Conservation (phyloP, 768 basidiomycete species). For the Pleurotus citrinopileatus region DNA sequence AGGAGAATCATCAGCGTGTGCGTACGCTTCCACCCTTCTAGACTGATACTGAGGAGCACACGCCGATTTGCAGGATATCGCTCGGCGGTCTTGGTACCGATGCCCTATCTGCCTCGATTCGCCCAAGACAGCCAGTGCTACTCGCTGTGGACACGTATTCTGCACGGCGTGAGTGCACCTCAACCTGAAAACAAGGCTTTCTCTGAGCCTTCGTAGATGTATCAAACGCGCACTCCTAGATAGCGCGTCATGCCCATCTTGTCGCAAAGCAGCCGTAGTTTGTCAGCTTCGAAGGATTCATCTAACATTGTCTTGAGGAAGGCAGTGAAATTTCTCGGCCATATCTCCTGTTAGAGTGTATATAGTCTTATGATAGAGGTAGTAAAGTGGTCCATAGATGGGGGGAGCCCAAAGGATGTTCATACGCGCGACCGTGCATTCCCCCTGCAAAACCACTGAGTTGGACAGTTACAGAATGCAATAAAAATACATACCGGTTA, state of each 20-base stretch:
- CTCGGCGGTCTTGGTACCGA: not conserved
- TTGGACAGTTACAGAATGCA: not conserved
- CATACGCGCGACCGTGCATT: slow-evolving; percentile 14
- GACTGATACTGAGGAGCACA: too few species aligned
- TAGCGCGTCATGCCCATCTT: not conserved
- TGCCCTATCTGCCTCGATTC: slow-evolving; percentile 8
- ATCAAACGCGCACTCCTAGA: slow-evolving; percentile 8
- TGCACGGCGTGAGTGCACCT: not conserved
- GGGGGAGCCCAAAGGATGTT: too few species aligned
- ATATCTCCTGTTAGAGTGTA: not conserved
- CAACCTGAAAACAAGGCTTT: not conserved
- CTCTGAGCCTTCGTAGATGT: not conserved
- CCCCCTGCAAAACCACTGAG: slow-evolving; percentile 5
- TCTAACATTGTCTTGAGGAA: not conserved
- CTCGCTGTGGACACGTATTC: slow-evolving; percentile 8
- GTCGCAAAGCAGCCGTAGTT: slow-evolving; percentile 5
- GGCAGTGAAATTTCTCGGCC: not conserved
- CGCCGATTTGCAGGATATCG: not conserved
- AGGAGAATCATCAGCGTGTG: not conserved
- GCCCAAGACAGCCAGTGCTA: slow-evolving; percentile 1
- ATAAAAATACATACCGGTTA: slow-evolving; percentile 56
- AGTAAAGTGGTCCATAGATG: too few species aligned
- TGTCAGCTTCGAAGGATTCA: slow-evolving; percentile 5
- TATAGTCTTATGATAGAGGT: too few species aligned
- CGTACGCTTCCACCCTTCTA: too few species aligned